Evolutionary conservation across 371 early-diverging fungal species (phyloP).

Genomic region (Batrachochytrium dendrobatidis): DNA sequence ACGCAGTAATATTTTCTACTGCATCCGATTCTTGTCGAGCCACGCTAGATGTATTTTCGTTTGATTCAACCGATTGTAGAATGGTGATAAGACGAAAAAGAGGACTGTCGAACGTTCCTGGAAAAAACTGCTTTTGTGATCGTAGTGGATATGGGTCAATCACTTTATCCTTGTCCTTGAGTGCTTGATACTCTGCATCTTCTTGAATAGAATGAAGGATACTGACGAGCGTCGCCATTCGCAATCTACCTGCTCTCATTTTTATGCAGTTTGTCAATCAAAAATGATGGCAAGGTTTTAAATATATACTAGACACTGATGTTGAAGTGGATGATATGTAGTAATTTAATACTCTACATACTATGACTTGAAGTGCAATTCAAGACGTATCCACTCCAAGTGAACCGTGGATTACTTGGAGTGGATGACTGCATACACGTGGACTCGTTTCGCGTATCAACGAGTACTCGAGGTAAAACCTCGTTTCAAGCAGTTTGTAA

Average conservation of each 20-base stretch:
- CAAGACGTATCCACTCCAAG: too few species aligned
- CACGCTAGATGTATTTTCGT: not conserved
- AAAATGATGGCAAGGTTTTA: too few species aligned
- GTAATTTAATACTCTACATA: too few species aligned
- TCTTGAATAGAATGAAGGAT: conserved; percentile 6
- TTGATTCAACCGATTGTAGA: conserved; percentile 1
- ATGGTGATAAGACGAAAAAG: conserved; percentile 3
- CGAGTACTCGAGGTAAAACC: too few species aligned
- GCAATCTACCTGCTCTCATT: conserved; percentile 21
- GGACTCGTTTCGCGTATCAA: too few species aligned
- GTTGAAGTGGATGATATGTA: too few species aligned
- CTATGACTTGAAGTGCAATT: too few species aligned
- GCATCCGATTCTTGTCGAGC: not conserved
- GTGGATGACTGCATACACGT: too few species aligned
- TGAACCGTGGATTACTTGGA: too few species aligned
- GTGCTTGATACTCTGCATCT: not conserved
- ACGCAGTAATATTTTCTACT: not conserved
- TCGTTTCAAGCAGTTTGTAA: too few species aligned
- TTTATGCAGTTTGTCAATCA: too few species aligned
- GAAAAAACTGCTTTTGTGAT: conserved; percentile 19
- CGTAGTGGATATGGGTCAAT: conserved; percentile 11
- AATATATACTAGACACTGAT: too few species aligned
- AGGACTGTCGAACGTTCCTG: conserved; percentile 7
- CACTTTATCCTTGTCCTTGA: not conserved
- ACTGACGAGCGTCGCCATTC: conserved; percentile 14